Evolutionary conservation across 257 asterid species (phyloP).

Genomic region (Solanum gandarillasii): DNA sequence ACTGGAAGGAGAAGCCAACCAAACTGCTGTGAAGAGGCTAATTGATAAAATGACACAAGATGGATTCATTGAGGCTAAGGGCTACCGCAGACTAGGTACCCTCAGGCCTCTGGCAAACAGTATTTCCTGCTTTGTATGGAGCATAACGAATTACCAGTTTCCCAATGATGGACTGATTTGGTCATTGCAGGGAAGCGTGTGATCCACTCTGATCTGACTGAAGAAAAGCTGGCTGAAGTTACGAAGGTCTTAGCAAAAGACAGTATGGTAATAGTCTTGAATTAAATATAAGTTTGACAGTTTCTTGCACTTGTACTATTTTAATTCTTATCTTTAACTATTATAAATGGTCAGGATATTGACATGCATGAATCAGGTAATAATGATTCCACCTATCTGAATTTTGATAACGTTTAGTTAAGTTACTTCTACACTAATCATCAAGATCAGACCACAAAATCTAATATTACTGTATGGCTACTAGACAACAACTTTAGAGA

Average conservation of each 20-base stretch:
- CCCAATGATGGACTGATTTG: not conserved
- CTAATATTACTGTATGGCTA: not conserved
- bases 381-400: constrained; percentile 14
- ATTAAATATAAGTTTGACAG: not conserved
- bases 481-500: constrained; percentile 41
- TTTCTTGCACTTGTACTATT: not conserved
- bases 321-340: not conserved
- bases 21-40: constrained; percentile 49
- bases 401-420: not conserved
- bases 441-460: not conserved
- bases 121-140: not conserved
- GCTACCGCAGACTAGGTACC: constrained; percentile 74
- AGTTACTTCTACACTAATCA: not conserved
- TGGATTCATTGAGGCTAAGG: constrained; percentile 60
- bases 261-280: constrained; percentile 35
- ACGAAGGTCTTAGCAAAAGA: constrained; percentile 44
- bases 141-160: not conserved
- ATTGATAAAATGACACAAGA: constrained; percentile 79
- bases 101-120: not conserved
- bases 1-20: constrained; percentile 69
- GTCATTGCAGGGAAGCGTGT: constrained; percentile 78
- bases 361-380: constrained; percentile 33
- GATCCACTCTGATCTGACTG: constrained; percentile 73
- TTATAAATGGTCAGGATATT: constrained; percentile 33
- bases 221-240: constrained; percentile 61